Conservation (phyloP, 805 yeast genomes). For the Lachancea fermentati region DNA sequence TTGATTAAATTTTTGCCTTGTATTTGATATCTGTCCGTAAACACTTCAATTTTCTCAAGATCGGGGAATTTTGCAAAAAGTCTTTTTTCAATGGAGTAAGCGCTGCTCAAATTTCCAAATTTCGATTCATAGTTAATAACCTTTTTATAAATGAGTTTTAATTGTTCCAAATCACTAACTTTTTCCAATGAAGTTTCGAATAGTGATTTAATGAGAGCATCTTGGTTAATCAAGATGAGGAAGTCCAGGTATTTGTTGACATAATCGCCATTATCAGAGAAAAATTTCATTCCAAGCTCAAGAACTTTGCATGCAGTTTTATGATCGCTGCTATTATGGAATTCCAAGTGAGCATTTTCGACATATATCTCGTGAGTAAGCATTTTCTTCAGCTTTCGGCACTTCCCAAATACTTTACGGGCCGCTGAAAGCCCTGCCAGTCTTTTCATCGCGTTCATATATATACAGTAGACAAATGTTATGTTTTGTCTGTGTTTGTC, state of each 20-base stretch:
- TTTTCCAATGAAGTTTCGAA: slow-evolving; percentile 72
- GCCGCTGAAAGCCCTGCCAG: slow-evolving; percentile 64
- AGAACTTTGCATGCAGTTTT: slow-evolving; percentile 71
- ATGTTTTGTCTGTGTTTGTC: slow-evolving; percentile 29
- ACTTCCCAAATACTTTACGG: slow-evolving; percentile 61
- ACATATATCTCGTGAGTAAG: slow-evolving; percentile 72
- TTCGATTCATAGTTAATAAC: slow-evolving; percentile 65
- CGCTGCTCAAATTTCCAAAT: slow-evolving; percentile 64
- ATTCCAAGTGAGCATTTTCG: slow-evolving; percentile 79
- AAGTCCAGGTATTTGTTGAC: slow-evolving; percentile 67
- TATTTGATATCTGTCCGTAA: slow-evolving; percentile 35
- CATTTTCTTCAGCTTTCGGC: slow-evolving; percentile 50
- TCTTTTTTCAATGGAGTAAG: slow-evolving; percentile 59
- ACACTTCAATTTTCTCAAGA: slow-evolving; percentile 35
- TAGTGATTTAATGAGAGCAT: slow-evolving; percentile 68
- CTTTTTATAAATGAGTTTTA: slow-evolving; percentile 46
- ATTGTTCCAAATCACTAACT: slow-evolving; percentile 27
- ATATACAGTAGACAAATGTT: slow-evolving; percentile 62
- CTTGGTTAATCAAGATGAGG: slow-evolving; percentile 61
- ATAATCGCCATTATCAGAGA: slow-evolving; percentile 51
- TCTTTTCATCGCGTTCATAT: slow-evolving; percentile 69
- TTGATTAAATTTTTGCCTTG: slow-evolving; percentile 32
- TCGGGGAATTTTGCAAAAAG: slow-evolving; percentile 62
- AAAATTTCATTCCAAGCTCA: slow-evolving; percentile 66
- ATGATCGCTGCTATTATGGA: slow-evolving; percentile 53